Conservation (phyloP, 306 rosid genomes). For the Sophora flavescens region DNA sequence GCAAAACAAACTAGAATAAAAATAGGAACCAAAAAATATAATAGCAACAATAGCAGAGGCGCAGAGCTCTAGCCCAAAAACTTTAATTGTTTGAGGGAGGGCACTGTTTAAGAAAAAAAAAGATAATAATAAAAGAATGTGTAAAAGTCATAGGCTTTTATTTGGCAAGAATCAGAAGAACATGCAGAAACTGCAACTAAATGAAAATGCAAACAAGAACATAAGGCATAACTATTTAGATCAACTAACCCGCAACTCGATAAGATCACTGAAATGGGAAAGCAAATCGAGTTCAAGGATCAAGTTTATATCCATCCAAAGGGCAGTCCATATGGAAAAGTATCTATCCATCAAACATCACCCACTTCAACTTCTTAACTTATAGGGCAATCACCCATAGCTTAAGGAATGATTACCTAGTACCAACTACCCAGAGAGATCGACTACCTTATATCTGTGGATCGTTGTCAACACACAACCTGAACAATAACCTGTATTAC, state of each 20-base stretch:
- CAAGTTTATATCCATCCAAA: neutral
- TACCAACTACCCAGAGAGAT: neutral
- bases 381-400: neutral
- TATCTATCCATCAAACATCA: slow-evolving; percentile 23
- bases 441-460: neutral
- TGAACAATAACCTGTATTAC: neutral
- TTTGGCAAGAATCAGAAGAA: slow-evolving; percentile 21
- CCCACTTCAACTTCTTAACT: slow-evolving; percentile 16
- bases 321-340: neutral
- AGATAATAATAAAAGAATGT: too few relatives aligned
- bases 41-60: neutral
- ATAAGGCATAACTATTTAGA: slow-evolving; percentile 12
- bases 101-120: too few relatives aligned
- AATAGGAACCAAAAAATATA: slow-evolving; percentile 17
- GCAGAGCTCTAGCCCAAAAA: too few relatives aligned
- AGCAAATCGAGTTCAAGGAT: neutral
- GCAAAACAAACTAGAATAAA: slow-evolving; percentile 17
- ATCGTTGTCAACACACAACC: neutral
- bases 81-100: too few relatives aligned
- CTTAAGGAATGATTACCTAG: slow-evolving; percentile 18
- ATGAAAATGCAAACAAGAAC: slow-evolving; percentile 24
- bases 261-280: neutral
- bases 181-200: slow-evolving; percentile 18
- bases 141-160: neutral
- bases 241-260: slow-evolving; percentile 10